A percentile compares a stretch with the other conserved stretches of the same genome.
phyloP scores from a whole-genome alignment of 257 asterid genomes.

The Perilla frutescens region DNA sequence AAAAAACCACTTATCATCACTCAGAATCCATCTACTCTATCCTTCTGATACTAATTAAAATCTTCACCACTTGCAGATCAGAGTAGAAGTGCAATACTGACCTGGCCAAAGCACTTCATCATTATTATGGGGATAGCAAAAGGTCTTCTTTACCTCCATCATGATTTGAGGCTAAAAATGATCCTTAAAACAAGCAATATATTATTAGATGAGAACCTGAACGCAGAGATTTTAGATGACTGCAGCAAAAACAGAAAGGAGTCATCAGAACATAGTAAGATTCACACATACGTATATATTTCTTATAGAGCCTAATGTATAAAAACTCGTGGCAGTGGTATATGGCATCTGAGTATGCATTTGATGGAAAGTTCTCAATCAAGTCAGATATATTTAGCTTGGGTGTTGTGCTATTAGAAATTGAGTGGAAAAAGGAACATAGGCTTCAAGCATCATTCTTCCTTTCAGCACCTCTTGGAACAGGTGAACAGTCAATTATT shows the following conservation, averaged over 20 bases:
- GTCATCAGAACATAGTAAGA: constrained; percentile 19
- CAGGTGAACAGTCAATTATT: neutral
- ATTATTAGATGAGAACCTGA: neutral
- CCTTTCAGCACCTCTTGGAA: too few species aligned
- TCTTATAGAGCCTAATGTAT: neutral
- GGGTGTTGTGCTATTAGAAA: neutral
- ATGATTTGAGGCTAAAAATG: neutral
- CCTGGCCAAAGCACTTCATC: neutral
- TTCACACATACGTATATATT: neutral
- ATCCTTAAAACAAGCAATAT: neutral
- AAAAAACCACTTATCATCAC: neutral
- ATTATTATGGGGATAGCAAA: neutral
- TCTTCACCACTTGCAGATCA: neutral
- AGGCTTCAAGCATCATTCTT: neutral
- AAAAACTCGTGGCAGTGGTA: constrained; percentile 22
- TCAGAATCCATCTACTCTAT: too few species aligned
- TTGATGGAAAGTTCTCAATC: neutral
- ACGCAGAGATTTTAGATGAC: neutral
- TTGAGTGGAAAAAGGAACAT: neutral
- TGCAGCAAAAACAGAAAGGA: neutral
- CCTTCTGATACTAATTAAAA: neutral
- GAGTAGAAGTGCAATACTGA: neutral
- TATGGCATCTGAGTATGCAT: neutral
- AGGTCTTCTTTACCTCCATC: constrained; percentile 1
- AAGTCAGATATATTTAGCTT: neutral